A percentile compares a stretch with the other conserved stretches of the same genome.
Conservation (phyloP, 257 asterid genomes). For the Galeopsis tetrahit region DNA sequence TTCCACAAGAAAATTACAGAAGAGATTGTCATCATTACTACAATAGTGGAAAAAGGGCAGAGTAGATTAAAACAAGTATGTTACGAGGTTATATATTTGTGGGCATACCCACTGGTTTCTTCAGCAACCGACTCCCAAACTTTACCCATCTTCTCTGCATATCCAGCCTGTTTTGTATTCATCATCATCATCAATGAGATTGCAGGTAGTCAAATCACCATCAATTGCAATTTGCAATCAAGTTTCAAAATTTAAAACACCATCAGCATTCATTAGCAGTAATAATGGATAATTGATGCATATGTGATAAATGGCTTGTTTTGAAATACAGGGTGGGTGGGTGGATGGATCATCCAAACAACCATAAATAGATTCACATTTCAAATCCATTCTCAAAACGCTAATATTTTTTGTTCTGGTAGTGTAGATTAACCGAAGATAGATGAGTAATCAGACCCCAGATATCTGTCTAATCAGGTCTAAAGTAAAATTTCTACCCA, state of each 20-base stretch:
- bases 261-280: neutral
- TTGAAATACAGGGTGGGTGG: neutral
- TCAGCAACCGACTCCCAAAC: conserved; percentile 90
- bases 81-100: conserved; percentile 36
- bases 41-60: neutral
- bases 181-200: conserved; percentile 26
- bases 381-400: neutral
- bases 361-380: neutral
- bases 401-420: too few species aligned
- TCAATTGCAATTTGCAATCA: neutral
- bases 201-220: neutral
- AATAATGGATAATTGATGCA: too few species aligned
- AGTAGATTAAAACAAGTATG: conserved; percentile 22
- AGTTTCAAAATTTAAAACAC: neutral
- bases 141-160: conserved; percentile 88
- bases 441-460: too few species aligned
- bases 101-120: conserved; percentile 73
- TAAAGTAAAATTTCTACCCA: too few species aligned
- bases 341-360: neutral
- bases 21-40: too few species aligned
- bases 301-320: too few species aligned
- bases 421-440: too few species aligned
- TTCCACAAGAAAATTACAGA: too few species aligned
- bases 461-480: too few species aligned
- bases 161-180: conserved; percentile 67